Base-by-base conservation (phyloP, 441 rosid genomes). In the Raphanus hybrid region DNA sequence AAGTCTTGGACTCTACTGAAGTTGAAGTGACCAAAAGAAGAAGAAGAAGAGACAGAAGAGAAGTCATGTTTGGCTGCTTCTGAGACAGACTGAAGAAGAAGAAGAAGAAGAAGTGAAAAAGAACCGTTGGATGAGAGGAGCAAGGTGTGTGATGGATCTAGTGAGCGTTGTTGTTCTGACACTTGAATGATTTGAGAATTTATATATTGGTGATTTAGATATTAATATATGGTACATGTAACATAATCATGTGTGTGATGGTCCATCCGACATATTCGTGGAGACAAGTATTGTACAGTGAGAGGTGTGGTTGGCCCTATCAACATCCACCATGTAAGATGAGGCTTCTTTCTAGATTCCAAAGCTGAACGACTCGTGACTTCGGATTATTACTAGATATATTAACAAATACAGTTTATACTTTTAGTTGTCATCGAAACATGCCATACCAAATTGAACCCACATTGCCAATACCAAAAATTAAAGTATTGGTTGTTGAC, bases 1-100 rank as follows among this genome's bases (percentile, higher is more conserved):
- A 79, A 1, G 97, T 91, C 74, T 80, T 86, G 43, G 92, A 89
- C 37, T 89, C 87, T 7, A 71, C 79, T 29, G 54, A 73, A 69
- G 9, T 4, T 11, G 50, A 1, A 18, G 29, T 65, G 63, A 64
- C 43, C 26, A 79, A 37, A 23, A 68, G 54, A 52, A 78, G 57
- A 20, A 59, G n/a, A 62, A 64, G 52, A 64, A 78, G 64, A 35
- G 59, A 54, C 18, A 27, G 12, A 54, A 78, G 78, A 45, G 82
- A 74, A 66, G 69, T 72, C 81, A 78, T 77, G 60, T 59, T 59
- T 52, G 43, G 73, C 32, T 71, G 67, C 39, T 78, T 12, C 50
- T 15, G 7, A 63, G 48, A 63, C 67, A 35, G 27, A 15, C 27
- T 37, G 50, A 64, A 64, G 68, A 37, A 23, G 26, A 23, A 23